phyloP scores from a whole-genome alignment of 2,329 filamentous ascomycete species.

The Arthroderma uncinatum region DNA sequence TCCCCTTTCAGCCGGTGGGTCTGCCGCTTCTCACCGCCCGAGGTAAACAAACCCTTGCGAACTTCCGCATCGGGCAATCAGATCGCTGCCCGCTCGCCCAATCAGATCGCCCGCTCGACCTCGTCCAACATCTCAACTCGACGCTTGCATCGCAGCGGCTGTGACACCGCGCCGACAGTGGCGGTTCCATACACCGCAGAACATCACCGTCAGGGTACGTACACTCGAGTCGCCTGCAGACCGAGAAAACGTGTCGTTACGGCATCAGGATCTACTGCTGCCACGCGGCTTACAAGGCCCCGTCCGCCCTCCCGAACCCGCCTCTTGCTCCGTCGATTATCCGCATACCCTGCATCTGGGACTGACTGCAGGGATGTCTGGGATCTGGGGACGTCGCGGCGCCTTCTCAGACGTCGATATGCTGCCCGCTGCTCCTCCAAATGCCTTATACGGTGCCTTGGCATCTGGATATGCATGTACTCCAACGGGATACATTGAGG shows the following conservation, averaged over 20 bases:
- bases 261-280: neutral
- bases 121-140: neutral
- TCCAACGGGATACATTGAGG: no score
- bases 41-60: constrained; percentile 4
- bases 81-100: neutral
- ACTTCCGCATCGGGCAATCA: constrained; percentile 4
- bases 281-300: neutral
- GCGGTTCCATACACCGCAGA: neutral
- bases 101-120: neutral
- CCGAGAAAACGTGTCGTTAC: neutral
- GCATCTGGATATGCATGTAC: neutral
- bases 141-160: no score
- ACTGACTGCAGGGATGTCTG: neutral
- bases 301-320: neutral
- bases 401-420: neutral
- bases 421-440: neutral
- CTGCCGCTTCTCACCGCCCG: neutral
- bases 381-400: neutral
- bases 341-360: neutral
- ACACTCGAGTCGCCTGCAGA: no score
- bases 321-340: neutral
- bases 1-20: neutral
- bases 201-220: no score
- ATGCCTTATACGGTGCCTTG: neutral
- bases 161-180: no score